Percentiles rank a stretch among this genome's conserved stretches.
Conservation (phyloP, 805 yeast species). For the Wickerhamomyces tratensis region DNA sequence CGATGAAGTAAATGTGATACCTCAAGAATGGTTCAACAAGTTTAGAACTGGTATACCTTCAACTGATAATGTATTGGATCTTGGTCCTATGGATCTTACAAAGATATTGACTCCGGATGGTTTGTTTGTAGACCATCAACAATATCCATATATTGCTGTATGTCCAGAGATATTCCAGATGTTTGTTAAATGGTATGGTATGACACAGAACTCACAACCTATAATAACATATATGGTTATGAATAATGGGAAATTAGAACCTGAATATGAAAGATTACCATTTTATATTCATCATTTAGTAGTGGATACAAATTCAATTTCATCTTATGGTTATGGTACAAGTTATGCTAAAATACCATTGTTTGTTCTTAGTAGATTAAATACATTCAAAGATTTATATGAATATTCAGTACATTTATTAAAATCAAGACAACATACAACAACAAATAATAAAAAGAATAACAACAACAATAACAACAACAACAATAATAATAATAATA, state of each 20-base stretch:
- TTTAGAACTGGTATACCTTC: constrained; percentile 4
- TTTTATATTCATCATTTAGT: constrained; percentile 25
- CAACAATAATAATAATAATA: no score
- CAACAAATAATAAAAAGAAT: no score
- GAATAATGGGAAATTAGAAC: constrained; percentile 20
- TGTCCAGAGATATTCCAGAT: constrained; percentile 34
- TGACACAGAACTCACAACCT: constrained; percentile 27
- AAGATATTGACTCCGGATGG: constrained; percentile 36
- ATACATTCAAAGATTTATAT: neutral
- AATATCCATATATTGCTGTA: constrained; percentile 24
- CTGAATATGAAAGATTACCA: constrained; percentile 26
- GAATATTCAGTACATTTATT: neutral
- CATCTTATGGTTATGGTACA: constrained; percentile 2
- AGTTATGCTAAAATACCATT: constrained; percentile 6
- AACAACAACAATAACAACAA: no score
- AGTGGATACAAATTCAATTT: constrained; percentile 1
- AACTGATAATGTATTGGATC: constrained; percentile 2
- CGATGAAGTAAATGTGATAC: constrained; percentile 4
- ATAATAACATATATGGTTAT: constrained; percentile 25
- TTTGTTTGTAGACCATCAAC: constrained; percentile 25
- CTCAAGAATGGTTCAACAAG: constrained; percentile 7
- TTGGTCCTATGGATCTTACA: constrained; percentile 32
- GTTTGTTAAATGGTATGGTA: constrained; percentile 46
- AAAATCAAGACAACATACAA: neutral
- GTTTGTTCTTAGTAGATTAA: neutral